phyloP scores from a whole-genome alignment of 2,329 filamentous ascomycete genomes.

The Fusarium dlaminii region DNA sequence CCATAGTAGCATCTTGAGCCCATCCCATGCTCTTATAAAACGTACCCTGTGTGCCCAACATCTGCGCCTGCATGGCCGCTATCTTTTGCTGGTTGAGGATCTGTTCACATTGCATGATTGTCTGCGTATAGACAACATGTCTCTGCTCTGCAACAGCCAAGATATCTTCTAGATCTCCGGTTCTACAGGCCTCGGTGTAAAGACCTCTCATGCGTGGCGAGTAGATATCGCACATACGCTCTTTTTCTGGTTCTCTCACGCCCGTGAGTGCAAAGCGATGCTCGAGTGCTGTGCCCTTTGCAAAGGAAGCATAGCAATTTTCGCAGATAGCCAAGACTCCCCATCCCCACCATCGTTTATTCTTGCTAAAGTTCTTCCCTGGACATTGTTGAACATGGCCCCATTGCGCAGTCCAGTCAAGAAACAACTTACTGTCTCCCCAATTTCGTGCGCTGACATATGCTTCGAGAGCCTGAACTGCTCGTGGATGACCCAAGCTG shows the following conservation, averaged over 20 bases:
- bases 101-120: constrained; percentile 37
- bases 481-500: constrained; percentile 45
- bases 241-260: constrained; percentile 6
- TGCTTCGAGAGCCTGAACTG: constrained; percentile 32
- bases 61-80: constrained; percentile 39
- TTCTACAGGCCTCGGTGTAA: constrained; percentile 45
- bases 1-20: constrained; percentile 13
- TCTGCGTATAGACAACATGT: constrained; percentile 47
- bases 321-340: constrained; percentile 48
- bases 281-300: constrained; percentile 42
- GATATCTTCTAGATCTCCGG: constrained; percentile 39
- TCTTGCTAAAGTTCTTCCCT: constrained; percentile 9
- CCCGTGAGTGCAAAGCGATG: constrained; percentile 44
- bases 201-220: constrained; percentile 50
- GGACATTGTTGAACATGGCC: constrained; percentile 44
- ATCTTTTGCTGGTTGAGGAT: constrained; percentile 42
- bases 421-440: constrained; percentile 39
- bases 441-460: constrained; percentile 44
- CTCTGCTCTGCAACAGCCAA: constrained; percentile 39
- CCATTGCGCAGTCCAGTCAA: constrained; percentile 44
- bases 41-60: constrained; percentile 40
- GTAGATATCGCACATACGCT: constrained; percentile 51
- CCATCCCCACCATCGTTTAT: constrained; percentile 49
- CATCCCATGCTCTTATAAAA: constrained; percentile 41
- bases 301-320: constrained; percentile 49